Evolutionary conservation across 768 basidiomycete genomes (phyloP).

Genomic region (Lyophyllum decastes): DNA sequence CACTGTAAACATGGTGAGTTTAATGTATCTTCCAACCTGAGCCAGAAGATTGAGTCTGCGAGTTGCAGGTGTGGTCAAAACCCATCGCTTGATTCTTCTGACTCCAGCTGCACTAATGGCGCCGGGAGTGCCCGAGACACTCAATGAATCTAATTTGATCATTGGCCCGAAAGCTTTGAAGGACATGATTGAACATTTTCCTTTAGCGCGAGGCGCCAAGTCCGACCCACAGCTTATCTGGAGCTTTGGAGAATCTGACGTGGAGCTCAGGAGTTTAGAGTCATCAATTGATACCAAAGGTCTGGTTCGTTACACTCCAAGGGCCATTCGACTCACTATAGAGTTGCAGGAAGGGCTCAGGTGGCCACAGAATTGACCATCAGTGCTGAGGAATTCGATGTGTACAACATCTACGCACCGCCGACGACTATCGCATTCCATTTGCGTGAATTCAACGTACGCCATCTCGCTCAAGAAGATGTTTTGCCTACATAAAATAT

Average conservation of each 20-base stretch:
- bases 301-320: constrained; percentile 21
- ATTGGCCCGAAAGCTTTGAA: constrained; percentile 74
- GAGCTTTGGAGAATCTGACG: constrained; percentile 72
- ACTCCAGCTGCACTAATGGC: constrained; percentile 60
- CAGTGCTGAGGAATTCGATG: constrained; percentile 79
- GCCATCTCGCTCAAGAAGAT: constrained; percentile 12
- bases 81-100: constrained; percentile 69
- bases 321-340: background rate
- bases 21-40: background rate
- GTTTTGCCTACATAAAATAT: background rate
- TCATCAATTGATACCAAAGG: constrained; percentile 68
- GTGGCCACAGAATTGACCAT: constrained; percentile 77
- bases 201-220: constrained; percentile 58
- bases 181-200: constrained; percentile 84
- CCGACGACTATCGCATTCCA: constrained; percentile 79
- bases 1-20: constrained; percentile 81
- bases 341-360: constrained; percentile 52
- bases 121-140: constrained; percentile 62
- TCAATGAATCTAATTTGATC: constrained; percentile 62
- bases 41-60: constrained; percentile 1
- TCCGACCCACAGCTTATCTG: constrained; percentile 81
- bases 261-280: constrained; percentile 69
- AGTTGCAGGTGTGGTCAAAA: constrained; percentile 76
- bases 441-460: constrained; percentile 80
- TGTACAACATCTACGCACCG: constrained; percentile 62